Conservation (phyloP, 495 filamentous ascomycete genomes). For the Penicillium cosmopolitanum region DNA sequence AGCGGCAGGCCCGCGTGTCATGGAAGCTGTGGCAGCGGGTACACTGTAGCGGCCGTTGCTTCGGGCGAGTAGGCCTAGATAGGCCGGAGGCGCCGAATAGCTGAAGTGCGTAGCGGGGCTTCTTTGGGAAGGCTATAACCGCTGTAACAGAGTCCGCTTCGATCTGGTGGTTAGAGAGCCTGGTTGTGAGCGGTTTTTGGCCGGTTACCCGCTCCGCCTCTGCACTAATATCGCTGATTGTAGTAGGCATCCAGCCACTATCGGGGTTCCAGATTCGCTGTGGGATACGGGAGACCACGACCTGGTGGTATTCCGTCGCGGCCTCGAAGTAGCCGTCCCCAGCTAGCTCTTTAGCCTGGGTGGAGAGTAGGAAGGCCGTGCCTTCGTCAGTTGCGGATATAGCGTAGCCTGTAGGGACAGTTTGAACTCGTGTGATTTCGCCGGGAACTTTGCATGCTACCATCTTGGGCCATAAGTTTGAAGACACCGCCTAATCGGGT, state of each 20-base stretch:
- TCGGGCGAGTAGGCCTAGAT: background rate
- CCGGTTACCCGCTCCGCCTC: background rate
- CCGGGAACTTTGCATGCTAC: background rate
- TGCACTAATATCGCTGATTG: background rate
- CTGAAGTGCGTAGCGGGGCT: background rate
- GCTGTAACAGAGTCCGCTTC: background rate
- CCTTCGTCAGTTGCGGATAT: background rate
- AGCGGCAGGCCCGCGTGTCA: background rate
- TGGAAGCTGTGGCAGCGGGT: background rate
- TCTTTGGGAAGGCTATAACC: background rate
- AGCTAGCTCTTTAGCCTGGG: background rate
- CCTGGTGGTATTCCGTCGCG: background rate
- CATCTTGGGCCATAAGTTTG: too few relatives aligned
- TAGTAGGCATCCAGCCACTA: background rate
- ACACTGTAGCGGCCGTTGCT: background rate
- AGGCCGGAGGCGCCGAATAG: background rate
- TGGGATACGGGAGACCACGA: background rate
- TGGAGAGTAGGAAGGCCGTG: background rate
- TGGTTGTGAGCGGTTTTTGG: background rate
- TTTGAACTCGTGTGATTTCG: background rate
- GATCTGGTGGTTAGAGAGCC: background rate
- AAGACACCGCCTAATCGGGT: too few relatives aligned
- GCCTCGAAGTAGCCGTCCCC: background rate
- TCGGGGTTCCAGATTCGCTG: background rate
- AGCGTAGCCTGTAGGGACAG: background rate